Percentiles rank a stretch among this genome's conserved stretches.
Conservation (phyloP, 352 stramenopile species). For the Phytophthora macrochlamydospora region DNA sequence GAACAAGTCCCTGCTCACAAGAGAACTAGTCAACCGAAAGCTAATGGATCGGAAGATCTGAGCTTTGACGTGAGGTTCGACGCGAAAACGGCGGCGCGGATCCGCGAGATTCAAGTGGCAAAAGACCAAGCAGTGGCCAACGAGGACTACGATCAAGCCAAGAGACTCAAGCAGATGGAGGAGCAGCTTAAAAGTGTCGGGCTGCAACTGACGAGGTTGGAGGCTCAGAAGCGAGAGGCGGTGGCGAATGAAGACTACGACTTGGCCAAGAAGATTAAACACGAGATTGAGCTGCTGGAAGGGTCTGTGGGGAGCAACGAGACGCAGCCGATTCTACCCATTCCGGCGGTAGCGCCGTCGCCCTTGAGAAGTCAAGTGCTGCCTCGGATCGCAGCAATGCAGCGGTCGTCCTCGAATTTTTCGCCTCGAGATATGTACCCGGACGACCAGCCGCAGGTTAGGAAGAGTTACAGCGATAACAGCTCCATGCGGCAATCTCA, state of each 20-base stretch:
- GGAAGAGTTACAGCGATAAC: slow-evolving; percentile 18
- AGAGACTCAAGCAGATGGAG: slow-evolving; percentile 82
- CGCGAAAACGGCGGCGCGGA: slow-evolving; percentile 83
- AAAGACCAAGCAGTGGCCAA: slow-evolving; percentile 84
- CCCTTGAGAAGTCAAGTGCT: slow-evolving; percentile 50
- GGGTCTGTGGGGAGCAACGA: slow-evolving; percentile 64
- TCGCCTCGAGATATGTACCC: slow-evolving; percentile 71
- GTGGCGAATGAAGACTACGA: slow-evolving; percentile 94
- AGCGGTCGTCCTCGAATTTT: slow-evolving; percentile 53
- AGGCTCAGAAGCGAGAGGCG: slow-evolving; percentile 87
- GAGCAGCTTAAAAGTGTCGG: slow-evolving; percentile 92
- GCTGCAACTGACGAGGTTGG: slow-evolving; percentile 84
- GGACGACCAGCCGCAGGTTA: slow-evolving; percentile 35
- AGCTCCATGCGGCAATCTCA: slow-evolving; percentile 21
- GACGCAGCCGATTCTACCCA: slow-evolving; percentile 57
- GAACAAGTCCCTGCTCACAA: slow-evolving; percentile 40
- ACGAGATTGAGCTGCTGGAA: slow-evolving; percentile 82
- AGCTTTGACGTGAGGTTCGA: slow-evolving; percentile 91
- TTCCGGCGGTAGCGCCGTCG: slow-evolving; percentile 26
- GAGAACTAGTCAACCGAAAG: slow-evolving; percentile 4
- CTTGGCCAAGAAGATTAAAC: slow-evolving; percentile 89
- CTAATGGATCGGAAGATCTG: slow-evolving; percentile 48
- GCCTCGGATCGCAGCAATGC: slow-evolving; percentile 39
- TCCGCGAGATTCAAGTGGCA: slow-evolving; percentile 88
- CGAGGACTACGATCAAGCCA: slow-evolving; percentile 93